These are phyloP conservation scores for Cytospora piceicola DNA, from an alignment of 2,329 filamentous ascomycete genomes.

Conservation along the genomic window DNA sequence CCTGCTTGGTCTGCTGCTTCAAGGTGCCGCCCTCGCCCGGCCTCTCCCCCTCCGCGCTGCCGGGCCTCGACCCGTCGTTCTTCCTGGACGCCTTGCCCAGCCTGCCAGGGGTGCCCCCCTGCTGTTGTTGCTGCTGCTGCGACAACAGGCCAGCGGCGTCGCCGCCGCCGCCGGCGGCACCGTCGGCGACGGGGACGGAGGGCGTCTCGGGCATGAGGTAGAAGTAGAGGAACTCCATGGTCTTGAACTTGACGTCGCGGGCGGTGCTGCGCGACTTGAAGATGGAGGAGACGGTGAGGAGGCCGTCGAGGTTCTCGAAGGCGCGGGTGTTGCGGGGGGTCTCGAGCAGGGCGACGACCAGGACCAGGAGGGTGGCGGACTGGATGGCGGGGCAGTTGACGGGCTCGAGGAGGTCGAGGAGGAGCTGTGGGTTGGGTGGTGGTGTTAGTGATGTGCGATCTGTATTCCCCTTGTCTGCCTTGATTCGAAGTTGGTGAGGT, in stretches of 20 bases:
- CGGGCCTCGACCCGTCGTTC: constrained; percentile 27
- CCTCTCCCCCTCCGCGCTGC: constrained; percentile 36
- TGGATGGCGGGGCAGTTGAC: constrained; percentile 92
- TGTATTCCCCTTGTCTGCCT: not conserved
- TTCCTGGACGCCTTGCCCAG: constrained; percentile 54
- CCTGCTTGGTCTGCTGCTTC: constrained; percentile 81
- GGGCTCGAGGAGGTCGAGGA: constrained; percentile 91
- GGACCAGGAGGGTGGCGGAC: constrained; percentile 83
- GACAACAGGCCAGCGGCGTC: constrained; percentile 43
- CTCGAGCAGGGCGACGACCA: constrained; percentile 87
- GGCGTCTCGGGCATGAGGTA: constrained; percentile 93
- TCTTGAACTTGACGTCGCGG: constrained; percentile 88
- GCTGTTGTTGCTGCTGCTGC: constrained; percentile 20
- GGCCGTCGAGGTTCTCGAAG: constrained; percentile 89
- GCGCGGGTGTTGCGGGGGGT: constrained; percentile 85
- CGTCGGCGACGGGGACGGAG: constrained; percentile 56
- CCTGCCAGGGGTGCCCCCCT: constrained; percentile 72
- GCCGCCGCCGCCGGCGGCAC: constrained; percentile 53
- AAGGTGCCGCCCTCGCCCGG: constrained; percentile 53
- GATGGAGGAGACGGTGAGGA: constrained; percentile 87
- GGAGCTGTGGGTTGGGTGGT: constrained; percentile 53
- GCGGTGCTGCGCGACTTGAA: constrained; percentile 88
- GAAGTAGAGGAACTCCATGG: constrained; percentile 98
- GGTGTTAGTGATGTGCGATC: not conserved
- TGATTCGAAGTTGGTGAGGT: not conserved